Percentiles rank a stretch among this genome's conserved stretches.
phyloP scores from a whole-genome alignment of 208 protist genomes.

The Crithidia expoeki region DNA sequence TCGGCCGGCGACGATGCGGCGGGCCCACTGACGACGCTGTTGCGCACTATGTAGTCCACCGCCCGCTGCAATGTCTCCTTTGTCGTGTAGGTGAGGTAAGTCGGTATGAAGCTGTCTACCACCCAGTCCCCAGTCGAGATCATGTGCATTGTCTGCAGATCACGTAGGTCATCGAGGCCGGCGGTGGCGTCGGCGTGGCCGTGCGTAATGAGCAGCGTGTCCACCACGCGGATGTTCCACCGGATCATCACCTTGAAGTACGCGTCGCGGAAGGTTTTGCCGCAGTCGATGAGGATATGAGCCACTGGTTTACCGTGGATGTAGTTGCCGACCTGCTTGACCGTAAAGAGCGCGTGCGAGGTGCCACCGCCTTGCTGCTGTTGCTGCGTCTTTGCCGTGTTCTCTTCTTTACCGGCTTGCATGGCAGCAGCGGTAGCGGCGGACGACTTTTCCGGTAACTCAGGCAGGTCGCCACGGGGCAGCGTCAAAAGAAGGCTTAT shows the following conservation, averaged over 20 bases:
- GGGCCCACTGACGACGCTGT: constrained; percentile 51
- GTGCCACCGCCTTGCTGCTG: background rate
- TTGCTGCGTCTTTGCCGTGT: background rate
- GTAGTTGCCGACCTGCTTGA: constrained; percentile 29
- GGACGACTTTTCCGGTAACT: background rate
- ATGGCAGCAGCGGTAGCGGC: background rate
- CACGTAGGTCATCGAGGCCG: constrained; percentile 91
- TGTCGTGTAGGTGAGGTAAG: constrained; percentile 63
- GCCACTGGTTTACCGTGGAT: constrained; percentile 39
- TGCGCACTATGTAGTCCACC: constrained; percentile 76
- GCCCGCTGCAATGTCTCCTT: constrained; percentile 42
- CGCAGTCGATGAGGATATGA: constrained; percentile 85
- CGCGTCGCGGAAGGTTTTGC: constrained; percentile 91
- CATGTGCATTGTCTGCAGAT: constrained; percentile 79
- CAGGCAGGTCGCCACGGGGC: constrained; percentile 18
- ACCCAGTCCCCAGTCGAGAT: constrained; percentile 58
- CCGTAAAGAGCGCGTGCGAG: constrained; percentile 38
- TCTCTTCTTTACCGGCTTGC: background rate
- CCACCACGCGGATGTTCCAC: constrained; percentile 60
- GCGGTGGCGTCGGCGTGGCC: constrained; percentile 84
- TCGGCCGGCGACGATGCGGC: constrained; percentile 27
- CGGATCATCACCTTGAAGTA: constrained; percentile 83
- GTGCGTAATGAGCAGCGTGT: constrained; percentile 89
- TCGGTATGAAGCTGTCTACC: constrained; percentile 73
- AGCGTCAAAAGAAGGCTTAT: constrained; percentile 81